Percentiles rank a stretch among this genome's conserved stretches.
phyloP scores from a whole-genome alignment of 2,329 filamentous ascomycete genomes.

The Keithomyces neogunnii region DNA sequence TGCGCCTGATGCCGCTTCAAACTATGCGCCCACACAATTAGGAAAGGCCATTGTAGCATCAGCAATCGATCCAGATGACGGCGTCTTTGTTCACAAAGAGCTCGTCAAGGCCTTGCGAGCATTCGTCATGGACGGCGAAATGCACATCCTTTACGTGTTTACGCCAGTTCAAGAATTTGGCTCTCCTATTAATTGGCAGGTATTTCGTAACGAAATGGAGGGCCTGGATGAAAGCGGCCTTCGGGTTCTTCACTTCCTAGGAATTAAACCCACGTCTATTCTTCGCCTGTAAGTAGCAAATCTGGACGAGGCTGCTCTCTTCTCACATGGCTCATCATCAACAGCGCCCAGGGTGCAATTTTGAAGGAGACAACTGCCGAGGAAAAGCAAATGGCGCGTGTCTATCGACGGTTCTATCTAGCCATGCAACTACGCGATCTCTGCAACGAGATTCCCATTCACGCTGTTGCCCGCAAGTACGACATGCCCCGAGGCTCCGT shows the following conservation, averaged over 20 bases:
- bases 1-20: conserved; percentile 35
- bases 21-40: conserved; percentile 54
- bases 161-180: conserved; percentile 58
- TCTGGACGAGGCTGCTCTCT: not conserved
- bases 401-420: conserved; percentile 66
- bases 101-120: conserved; percentile 57
- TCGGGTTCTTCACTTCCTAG: conserved; percentile 59
- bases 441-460: conserved; percentile 67
- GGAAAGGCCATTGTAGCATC: conserved; percentile 66
- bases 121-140: conserved; percentile 74
- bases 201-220: conserved; percentile 65
- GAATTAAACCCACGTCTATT: conserved; percentile 58
- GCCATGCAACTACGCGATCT: conserved; percentile 71
- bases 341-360: conserved; percentile 56
- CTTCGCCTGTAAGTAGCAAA: conserved; percentile 50
- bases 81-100: conserved; percentile 63
- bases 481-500: conserved; percentile 60
- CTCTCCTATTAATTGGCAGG: conserved; percentile 58
- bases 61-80: conserved; percentile 65
- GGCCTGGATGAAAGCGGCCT: conserved; percentile 61
- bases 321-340: conserved; percentile 9
- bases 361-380: conserved; percentile 54
- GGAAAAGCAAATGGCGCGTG: conserved; percentile 51
- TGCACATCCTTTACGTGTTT: conserved; percentile 72
- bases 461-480: conserved; percentile 62